These are phyloP conservation scores for Xylariaceae sp. DNA, from an alignment of 2,329 filamentous ascomycete genomes.

Conservation along the genomic window DNA sequence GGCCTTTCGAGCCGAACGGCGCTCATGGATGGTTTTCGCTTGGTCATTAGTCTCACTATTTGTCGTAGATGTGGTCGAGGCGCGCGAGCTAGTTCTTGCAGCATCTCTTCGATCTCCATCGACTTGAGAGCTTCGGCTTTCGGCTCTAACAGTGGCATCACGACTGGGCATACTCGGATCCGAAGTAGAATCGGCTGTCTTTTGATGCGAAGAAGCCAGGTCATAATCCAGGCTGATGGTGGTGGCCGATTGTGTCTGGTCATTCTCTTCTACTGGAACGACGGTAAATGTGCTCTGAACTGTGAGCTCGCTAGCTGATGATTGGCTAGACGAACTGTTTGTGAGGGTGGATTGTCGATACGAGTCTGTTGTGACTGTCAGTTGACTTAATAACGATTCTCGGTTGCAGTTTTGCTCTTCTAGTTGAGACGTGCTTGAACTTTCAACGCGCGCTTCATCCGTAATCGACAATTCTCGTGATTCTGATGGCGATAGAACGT, in stretches of 20 bases:
- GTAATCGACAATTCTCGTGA: no score
- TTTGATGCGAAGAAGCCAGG: no score
- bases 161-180: background rate
- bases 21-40: slow-evolving; percentile 18
- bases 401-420: slow-evolving; percentile 10
- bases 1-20: slow-evolving; percentile 22
- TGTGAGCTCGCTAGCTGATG: slow-evolving; percentile 17
- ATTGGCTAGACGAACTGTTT: slow-evolving; percentile 12
- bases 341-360: slow-evolving; percentile 18
- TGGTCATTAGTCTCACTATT: slow-evolving; percentile 3
- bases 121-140: background rate
- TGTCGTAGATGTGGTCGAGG: slow-evolving; percentile 1
- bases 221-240: no score
- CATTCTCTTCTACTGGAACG: background rate
- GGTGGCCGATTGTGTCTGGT: background rate
- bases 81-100: background rate
- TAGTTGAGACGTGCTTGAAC: no score
- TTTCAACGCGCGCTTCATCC: no score
- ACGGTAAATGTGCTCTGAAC: slow-evolving; percentile 7
- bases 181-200: background rate
- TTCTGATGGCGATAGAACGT: no score
- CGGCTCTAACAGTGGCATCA: background rate
- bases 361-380: slow-evolving; percentile 15
- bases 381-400: slow-evolving; percentile 16
- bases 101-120: background rate